Base-by-base conservation (phyloP, 2,329 filamentous ascomycete genomes). In the Ophiostoma sp. region DNA sequence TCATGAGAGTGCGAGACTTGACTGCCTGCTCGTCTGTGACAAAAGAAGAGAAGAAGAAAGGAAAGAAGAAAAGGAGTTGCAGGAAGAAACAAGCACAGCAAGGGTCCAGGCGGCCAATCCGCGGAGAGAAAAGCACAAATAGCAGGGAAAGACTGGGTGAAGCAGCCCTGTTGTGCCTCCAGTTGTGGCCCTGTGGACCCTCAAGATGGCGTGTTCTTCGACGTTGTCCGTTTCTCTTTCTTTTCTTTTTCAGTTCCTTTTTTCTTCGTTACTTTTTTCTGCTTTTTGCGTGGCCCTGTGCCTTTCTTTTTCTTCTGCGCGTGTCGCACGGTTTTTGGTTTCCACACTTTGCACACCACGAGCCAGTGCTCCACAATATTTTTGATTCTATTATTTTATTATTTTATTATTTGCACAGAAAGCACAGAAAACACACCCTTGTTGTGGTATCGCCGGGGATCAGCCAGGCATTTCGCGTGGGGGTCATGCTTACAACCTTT, bases 391-490 rank as follows among this genome's bases (percentile, higher is more conserved):
- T 36, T 36, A 17, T 45, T 31, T 66, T 68, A 11, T 61, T 22
- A 25, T 52, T 39, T 61, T 28, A 25, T 39, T 22, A 25, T 36
- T 42, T 36, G 59, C 36, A 12, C 2, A 39, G 36, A 11, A 42
- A 42, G 39, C n/a, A n/a, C n/a, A 15, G 9, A 55, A 45, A 48
- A 63, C 28, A 9, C 33, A 70, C 33, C 48, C 50, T 70, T 70
- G 42, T n/a, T 70, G 42, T 48, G 12, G 61, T 17, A 61, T 33
- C 33, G n/a, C 25, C 25, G 22, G 36, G 52, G 69, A 70, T 71
- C 69, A 61, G 39, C 69, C 61, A 45, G 69, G 69, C 55, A 61
- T 48, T 59, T 59, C 42, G 70, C 70, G 70, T 71, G 70, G 69
- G 69, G 69, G 69, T 71, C 69, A 59, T 55, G 50, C 50, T 48